A percentile compares a stretch with the other conserved stretches of the same genome.
Conservation (phyloP, 768 basidiomycete genomes). For the Mycena pura region DNA sequence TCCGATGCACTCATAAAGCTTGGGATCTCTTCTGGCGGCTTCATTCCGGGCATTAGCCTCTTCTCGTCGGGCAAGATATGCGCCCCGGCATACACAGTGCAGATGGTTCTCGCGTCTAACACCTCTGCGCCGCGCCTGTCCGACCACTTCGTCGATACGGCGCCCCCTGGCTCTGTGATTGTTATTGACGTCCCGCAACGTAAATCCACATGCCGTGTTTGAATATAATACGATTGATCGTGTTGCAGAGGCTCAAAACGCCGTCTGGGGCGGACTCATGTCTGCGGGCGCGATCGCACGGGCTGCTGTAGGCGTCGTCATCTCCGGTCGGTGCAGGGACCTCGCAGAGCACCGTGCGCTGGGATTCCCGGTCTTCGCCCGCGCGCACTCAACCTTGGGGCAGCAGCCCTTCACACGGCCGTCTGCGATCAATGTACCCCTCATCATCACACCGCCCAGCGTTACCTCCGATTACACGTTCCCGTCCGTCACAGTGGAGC, state of each 20-base stretch:
- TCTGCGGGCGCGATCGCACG: conserved; percentile 76
- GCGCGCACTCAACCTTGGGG: conserved; percentile 84
- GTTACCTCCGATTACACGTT: conserved; percentile 48
- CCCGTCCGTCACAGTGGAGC: conserved; percentile 62
- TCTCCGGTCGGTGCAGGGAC: conserved; percentile 88
- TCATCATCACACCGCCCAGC: conserved; percentile 55
- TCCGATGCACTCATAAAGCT: conserved; percentile 91
- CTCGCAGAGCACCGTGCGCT: conserved; percentile 74
- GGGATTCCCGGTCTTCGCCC: conserved; percentile 82
- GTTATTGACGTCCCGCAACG: conserved; percentile 79
- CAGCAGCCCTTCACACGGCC: conserved; percentile 86
- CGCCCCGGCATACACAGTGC: conserved; percentile 87
- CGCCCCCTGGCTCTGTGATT: conserved; percentile 66
- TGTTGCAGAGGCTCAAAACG: conserved; percentile 71
- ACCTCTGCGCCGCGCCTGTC: conserved; percentile 65
- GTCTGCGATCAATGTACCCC: conserved; percentile 72
- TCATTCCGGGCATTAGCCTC: conserved; percentile 78
- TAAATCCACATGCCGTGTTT: conserved; percentile 34
- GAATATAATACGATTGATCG: background rate
- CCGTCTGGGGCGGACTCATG: conserved; percentile 87
- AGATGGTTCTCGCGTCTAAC: conserved; percentile 73
- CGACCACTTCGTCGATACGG: conserved; percentile 84
- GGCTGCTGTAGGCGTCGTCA: conserved; percentile 74
- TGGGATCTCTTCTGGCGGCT: conserved; percentile 71
- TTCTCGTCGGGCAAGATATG: conserved; percentile 61